These are phyloP conservation scores for Paraconiothyrium sp. DNA, from an alignment of 2,329 filamentous ascomycete species.

Conservation along the genomic window DNA sequence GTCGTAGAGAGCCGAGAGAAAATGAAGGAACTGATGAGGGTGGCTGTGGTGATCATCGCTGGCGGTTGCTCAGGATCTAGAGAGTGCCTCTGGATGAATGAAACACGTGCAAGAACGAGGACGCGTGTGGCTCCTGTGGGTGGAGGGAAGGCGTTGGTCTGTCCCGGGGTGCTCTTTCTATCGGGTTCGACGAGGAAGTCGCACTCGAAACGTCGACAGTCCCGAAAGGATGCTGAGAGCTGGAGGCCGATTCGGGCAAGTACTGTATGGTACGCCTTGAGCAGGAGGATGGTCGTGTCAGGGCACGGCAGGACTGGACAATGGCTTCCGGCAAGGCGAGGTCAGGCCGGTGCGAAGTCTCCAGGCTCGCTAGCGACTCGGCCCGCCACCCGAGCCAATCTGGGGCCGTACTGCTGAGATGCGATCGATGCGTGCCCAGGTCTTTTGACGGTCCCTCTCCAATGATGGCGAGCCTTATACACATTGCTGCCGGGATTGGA, in stretches of 20 bases:
- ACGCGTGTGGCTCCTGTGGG: not conserved
- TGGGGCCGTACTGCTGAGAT: no score
- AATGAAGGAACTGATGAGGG: not conserved
- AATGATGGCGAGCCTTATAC: not conserved
- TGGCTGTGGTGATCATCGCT: not conserved
- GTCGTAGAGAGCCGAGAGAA: not conserved
- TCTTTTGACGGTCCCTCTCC: not conserved
- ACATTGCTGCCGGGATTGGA: not conserved
- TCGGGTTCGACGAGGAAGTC: not conserved
- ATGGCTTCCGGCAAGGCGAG: not conserved
- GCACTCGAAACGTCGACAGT: not conserved
- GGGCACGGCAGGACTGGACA: not conserved
- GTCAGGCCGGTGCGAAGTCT: not conserved
- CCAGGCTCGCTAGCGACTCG: not conserved
- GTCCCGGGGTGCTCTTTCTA: not conserved
- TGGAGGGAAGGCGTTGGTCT: not conserved
- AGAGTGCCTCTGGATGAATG: not conserved
- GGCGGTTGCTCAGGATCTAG: not conserved
- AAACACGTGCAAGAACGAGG: conserved; percentile 3
- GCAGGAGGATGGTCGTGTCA: not conserved
- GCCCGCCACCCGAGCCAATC: not conserved
- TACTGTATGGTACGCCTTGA: not conserved
- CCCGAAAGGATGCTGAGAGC: not conserved
- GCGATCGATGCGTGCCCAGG: not conserved
- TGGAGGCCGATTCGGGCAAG: not conserved